Conservation (phyloP, 768 basidiomycete species). For the Kwoniella sp. region DNA sequence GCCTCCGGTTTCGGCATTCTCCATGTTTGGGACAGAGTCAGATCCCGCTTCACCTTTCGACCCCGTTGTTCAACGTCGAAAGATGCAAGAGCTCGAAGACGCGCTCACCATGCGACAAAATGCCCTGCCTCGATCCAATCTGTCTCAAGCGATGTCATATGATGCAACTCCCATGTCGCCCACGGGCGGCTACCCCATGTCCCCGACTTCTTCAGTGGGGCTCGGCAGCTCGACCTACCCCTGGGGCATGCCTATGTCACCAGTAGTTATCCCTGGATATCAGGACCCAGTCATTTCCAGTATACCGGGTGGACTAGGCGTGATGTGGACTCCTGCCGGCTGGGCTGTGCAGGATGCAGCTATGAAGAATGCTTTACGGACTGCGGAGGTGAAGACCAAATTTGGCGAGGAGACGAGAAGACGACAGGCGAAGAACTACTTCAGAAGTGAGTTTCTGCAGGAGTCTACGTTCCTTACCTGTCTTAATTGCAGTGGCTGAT, state of each 20-base stretch:
- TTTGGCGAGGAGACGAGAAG: conserved; percentile 11
- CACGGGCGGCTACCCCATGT: not conserved
- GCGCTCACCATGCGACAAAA: not conserved
- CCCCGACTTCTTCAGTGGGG: not conserved
- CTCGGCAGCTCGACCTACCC: conserved; percentile 35
- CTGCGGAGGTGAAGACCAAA: conserved; percentile 29
- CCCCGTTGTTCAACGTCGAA: conserved; percentile 28
- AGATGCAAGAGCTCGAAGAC: conserved; percentile 17
- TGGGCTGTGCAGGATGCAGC: conserved; percentile 53
- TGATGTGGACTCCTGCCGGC: conserved; percentile 50
- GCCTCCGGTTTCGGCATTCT: conserved; percentile 37
- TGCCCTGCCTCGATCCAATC: conserved; percentile 4
- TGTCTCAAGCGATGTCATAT: conserved; percentile 73
- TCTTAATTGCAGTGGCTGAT: conserved; percentile 1
- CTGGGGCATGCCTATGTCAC: conserved; percentile 51
- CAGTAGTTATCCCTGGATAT: conserved; percentile 17
- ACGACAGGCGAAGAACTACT: conserved; percentile 39
- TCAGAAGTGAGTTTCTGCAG: conserved; percentile 45
- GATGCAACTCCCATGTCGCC: not conserved
- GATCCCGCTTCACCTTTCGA: conserved; percentile 52
- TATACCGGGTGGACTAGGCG: conserved; percentile 38
- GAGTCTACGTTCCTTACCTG: not conserved
- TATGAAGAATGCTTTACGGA: conserved; percentile 37
- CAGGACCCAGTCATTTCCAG: conserved; percentile 2
- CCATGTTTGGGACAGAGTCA: conserved; percentile 43